A percentile compares a stretch with the other conserved stretches of the same genome.
These are phyloP conservation scores for Multifurca ochricompacta DNA, from an alignment of 768 basidiomycete species.

Conservation along the genomic window DNA sequence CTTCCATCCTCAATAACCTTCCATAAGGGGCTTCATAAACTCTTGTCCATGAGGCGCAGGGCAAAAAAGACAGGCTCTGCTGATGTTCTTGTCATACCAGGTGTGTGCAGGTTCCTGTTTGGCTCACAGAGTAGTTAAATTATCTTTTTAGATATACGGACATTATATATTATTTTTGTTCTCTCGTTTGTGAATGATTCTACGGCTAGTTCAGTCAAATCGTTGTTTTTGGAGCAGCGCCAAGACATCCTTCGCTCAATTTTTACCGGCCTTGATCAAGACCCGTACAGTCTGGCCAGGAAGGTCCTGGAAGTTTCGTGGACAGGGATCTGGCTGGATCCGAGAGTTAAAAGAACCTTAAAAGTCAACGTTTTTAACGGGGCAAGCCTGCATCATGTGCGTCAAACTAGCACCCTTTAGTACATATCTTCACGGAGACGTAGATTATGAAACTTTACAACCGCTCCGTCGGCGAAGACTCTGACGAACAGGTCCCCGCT, in stretches of 20 bases:
- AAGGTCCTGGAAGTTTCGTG: constrained; percentile 66
- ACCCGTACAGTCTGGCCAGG: constrained; percentile 54
- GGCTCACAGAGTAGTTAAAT: constrained; percentile 3
- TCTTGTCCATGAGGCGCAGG: constrained; percentile 65
- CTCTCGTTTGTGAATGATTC: constrained; percentile 58
- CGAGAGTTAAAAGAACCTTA: constrained; percentile 58
- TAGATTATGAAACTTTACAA: constrained; percentile 74
- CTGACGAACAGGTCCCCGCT: constrained; percentile 54
- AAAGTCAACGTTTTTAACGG: constrained; percentile 72
- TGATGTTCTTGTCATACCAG: constrained; percentile 47
- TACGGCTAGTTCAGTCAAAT: constrained; percentile 45
- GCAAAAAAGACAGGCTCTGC: constrained; percentile 33
- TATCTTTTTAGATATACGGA: constrained; percentile 59
- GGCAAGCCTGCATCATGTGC: constrained; percentile 52
- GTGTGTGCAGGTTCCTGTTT: constrained; percentile 31
- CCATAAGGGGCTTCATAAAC: constrained; percentile 51
- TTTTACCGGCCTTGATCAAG: constrained; percentile 67
- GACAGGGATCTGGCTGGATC: constrained; percentile 70
- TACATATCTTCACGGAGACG: not conserved
- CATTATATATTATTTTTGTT: constrained; percentile 63
- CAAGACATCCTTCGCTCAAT: constrained; percentile 54
- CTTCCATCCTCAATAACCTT: not conserved
- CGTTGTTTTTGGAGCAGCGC: constrained; percentile 62
- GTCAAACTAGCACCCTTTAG: constrained; percentile 14
- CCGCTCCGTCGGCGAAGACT: constrained; percentile 41